Evolutionary conservation across 2,329 filamentous ascomycete species (phyloP).

Genomic region (Pezicula radicicola): DNA sequence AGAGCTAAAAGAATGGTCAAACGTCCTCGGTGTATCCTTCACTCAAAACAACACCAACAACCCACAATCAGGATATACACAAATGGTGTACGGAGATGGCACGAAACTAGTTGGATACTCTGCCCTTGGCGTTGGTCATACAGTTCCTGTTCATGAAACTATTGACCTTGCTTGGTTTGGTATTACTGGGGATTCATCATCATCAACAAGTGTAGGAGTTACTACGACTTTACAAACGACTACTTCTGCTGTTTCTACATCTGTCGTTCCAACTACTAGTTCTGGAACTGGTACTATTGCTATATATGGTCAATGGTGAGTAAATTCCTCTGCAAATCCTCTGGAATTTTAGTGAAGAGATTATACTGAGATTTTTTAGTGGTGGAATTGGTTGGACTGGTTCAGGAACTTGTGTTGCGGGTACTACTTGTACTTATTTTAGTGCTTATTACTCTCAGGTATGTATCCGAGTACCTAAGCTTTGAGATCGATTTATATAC

Average conservation of each 20-base stretch:
- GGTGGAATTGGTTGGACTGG: conserved; percentile 10
- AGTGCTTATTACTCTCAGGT: conserved; percentile 13
- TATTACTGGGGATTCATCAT: neutral
- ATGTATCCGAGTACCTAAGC: no score
- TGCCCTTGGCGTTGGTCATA: conserved; percentile 28
- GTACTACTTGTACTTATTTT: conserved; percentile 4
- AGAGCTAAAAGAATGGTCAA: conserved; percentile 44
- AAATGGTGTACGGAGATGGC: conserved; percentile 31
- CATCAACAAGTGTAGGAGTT: no score
- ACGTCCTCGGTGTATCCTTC: conserved; percentile 27
- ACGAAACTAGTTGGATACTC: conserved; percentile 28
- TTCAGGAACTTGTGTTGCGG: conserved; percentile 7
- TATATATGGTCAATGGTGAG: neutral
- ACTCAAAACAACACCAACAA: conserved; percentile 21
- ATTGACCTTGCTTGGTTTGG: conserved; percentile 23
- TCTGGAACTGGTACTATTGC: neutral
- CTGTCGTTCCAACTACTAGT: no score
- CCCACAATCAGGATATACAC: conserved; percentile 27
- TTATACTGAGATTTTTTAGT: conserved; percentile 1
- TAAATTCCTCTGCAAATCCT: conserved; percentile 4
- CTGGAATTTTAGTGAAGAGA: neutral
- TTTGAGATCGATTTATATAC: no score
- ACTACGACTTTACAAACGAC: no score
- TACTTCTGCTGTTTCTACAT: no score
- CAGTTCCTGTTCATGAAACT: conserved; percentile 25